Conservation (phyloP, 1,284 basidiomycete genomes). For the Austroboletus olivaceoglutinosus region DNA sequence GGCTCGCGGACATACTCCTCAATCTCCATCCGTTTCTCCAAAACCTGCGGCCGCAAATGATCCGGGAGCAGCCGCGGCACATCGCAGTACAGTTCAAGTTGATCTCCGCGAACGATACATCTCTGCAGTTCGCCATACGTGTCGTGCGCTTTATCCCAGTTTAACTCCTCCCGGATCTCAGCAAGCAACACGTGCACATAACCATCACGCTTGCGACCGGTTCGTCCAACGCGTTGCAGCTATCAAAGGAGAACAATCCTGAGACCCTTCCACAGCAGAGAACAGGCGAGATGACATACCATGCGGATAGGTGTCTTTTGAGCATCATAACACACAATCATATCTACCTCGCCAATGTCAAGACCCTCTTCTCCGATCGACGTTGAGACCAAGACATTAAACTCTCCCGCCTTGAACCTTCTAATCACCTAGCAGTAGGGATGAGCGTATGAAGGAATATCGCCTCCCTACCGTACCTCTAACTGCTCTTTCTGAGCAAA, state of each 20-base stretch:
- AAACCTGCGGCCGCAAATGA: conserved; percentile 70
- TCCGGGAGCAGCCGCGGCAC: conserved; percentile 85
- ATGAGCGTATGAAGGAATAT: conserved; percentile 1
- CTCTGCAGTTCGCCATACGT: conserved; percentile 90
- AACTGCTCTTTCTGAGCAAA: conserved; percentile 91
- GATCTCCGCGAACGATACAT: conserved; percentile 81
- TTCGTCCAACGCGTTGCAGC: conserved; percentile 96
- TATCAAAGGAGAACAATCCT: conserved; percentile 32
- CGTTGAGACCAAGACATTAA: conserved; percentile 93
- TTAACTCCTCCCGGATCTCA: conserved; percentile 87
- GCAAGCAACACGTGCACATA: conserved; percentile 91
- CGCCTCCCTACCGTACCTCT: conserved; percentile 47
- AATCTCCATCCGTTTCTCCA: conserved; percentile 83
- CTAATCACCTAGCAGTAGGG: conserved; percentile 62
- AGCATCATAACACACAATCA: conserved; percentile 96
- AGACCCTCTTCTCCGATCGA: conserved; percentile 98
- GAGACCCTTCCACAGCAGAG: not conserved
- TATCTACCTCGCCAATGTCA: conserved; percentile 99
- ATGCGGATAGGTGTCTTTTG: conserved; percentile 96
- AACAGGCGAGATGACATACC: conserved; percentile 48
- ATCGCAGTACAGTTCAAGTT: conserved; percentile 91
- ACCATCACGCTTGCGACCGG: conserved; percentile 91
- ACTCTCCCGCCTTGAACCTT: conserved; percentile 84
- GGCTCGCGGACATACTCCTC: conserved; percentile 65
- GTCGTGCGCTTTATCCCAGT: conserved; percentile 88